Conservation (phyloP, 202 grass and related monocot species). For the Saccharum hybrid region DNA sequence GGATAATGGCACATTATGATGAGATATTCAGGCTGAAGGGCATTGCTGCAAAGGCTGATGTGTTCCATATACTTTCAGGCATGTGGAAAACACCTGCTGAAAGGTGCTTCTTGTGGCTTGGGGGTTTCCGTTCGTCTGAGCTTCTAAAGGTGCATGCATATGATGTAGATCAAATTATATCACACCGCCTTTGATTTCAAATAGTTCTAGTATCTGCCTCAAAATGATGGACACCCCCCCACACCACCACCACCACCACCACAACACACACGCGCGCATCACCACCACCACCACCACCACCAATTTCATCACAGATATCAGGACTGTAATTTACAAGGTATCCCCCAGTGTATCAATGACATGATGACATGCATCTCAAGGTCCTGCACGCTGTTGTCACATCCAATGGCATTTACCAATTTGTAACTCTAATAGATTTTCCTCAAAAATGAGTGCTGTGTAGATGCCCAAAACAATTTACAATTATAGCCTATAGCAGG, state of each 20-base stretch:
- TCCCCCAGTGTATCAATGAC: not conserved
- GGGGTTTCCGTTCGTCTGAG: slow-evolving; percentile 87
- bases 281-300: not conserved
- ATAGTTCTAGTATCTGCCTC: not conserved
- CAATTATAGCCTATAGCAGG: not conserved
- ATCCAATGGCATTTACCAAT: not conserved
- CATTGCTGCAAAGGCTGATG: slow-evolving; percentile 74
- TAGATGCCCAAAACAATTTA: not conserved
- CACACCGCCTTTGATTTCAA: not conserved
- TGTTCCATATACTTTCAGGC: slow-evolving; percentile 91
- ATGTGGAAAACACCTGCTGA: slow-evolving; percentile 97
- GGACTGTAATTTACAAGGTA: not conserved
- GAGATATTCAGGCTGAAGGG: slow-evolving; percentile 91
- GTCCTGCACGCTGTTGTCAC: not conserved
- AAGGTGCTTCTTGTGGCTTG: slow-evolving; percentile 91
- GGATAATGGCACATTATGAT: slow-evolving; percentile 84
- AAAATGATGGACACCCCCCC: not conserved
- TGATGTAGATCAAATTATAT: slow-evolving; percentile 36
- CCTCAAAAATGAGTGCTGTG: not conserved
- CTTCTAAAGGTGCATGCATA: slow-evolving; percentile 70
- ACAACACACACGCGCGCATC: not conserved
- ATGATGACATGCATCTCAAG: not conserved
- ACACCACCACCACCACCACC: not conserved
- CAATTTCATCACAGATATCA: too few relatives aligned
- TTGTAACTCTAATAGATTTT: not conserved